Percentiles rank a stretch among this genome's conserved stretches.
Evolutionary conservation across 371 early-diverging fungal species (phyloP).

Genomic region (Coemansia sp.): DNA sequence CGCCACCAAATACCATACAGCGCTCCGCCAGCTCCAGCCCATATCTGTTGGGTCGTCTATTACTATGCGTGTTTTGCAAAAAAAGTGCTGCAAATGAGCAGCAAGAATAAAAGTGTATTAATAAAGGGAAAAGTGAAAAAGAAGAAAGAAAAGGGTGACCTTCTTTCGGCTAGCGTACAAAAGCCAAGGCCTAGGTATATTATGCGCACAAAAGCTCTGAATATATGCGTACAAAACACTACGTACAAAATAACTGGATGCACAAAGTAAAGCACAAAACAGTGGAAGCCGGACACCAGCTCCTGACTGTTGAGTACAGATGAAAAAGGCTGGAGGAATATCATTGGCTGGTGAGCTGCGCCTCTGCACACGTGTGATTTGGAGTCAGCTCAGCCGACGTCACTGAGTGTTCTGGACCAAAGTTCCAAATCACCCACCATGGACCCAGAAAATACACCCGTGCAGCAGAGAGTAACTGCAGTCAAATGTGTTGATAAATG

Average conservation of each 20-base stretch:
- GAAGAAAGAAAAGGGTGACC: not conserved
- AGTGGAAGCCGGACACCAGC: not conserved
- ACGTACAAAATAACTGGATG: not conserved
- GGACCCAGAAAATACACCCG: too few relatives aligned
- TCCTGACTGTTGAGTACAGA: not conserved
- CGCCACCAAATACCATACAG: slow-evolving; percentile 14
- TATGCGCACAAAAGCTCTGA: not conserved
- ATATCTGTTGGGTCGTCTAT: not conserved
- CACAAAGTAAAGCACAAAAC: not conserved
- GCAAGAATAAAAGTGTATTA: not conserved
- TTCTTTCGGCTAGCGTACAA: not conserved
- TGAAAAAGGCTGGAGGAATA: not conserved
- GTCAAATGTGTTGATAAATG: too few relatives aligned
- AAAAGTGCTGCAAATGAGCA: not conserved
- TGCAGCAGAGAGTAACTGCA: too few relatives aligned
- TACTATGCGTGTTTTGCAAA: not conserved
- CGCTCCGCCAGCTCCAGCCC: slow-evolving; percentile 33
- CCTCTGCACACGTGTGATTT: not conserved
- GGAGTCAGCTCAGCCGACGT: slow-evolving; percentile 2
- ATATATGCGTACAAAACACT: not conserved
- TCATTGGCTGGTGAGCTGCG: not conserved
- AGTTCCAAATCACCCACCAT: too few relatives aligned
- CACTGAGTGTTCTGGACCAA: not conserved
- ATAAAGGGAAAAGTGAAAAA: not conserved
- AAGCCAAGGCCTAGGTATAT: not conserved